phyloP scores from a whole-genome alignment of 495 filamentous ascomycete genomes.

The Podospora conica region DNA sequence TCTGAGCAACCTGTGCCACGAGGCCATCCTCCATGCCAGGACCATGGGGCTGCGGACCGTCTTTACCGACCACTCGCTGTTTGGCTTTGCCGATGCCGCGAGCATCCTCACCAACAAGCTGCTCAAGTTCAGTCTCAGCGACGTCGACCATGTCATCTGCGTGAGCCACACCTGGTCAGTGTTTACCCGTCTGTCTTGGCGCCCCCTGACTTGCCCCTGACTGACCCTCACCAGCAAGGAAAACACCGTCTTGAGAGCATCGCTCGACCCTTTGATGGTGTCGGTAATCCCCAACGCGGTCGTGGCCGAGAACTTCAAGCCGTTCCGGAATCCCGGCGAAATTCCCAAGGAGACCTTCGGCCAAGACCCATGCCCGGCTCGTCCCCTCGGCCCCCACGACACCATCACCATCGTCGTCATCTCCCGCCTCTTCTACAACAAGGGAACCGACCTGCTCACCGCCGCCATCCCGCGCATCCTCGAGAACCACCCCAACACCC shows the following conservation, averaged over 20 bases:
- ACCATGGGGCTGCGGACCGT: slow-evolving; percentile 96
- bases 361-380: slow-evolving; percentile 31
- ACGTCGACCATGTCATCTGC: slow-evolving; percentile 97
- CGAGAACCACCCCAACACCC: slow-evolving; percentile 80
- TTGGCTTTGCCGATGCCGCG: slow-evolving; percentile 93
- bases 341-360: slow-evolving; percentile 17
- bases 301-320: slow-evolving; percentile 91
- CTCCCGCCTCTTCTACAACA: slow-evolving; percentile 97
- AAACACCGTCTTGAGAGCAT: slow-evolving; percentile 92
- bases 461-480: slow-evolving; percentile 91
- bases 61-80: slow-evolving; percentile 96
- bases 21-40: slow-evolving; percentile 88
- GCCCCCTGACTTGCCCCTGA: not conserved
- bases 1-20: slow-evolving; percentile 85
- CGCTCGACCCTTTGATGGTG: slow-evolving; percentile 91
- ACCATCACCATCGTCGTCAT: slow-evolving; percentile 95
- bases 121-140: slow-evolving; percentile 90
- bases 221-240: slow-evolving; percentile 63
- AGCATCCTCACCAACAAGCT: slow-evolving; percentile 97
- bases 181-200: not conserved
- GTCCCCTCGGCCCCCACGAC: slow-evolving; percentile 66
- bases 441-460: slow-evolving; percentile 91
- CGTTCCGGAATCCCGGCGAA: slow-evolving; percentile 45
- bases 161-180: slow-evolving; percentile 93
- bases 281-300: slow-evolving; percentile 97